A percentile compares a stretch with the other conserved stretches of the same genome.
Conservation (phyloP, 331 rosid genomes). For the Quercus phellos region DNA sequence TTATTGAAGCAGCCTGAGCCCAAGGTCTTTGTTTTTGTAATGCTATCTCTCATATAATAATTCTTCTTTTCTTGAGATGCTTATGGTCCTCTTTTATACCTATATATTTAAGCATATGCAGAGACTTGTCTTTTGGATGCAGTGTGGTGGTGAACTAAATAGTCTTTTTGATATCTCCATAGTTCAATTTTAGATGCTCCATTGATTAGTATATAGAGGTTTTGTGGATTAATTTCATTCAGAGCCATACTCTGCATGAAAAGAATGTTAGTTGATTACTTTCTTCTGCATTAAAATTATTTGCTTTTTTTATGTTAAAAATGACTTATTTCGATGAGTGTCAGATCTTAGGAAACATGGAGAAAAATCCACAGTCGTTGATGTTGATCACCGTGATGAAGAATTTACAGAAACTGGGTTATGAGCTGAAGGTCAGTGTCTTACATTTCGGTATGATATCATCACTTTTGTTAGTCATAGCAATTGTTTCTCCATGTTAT, state of each 20-base stretch:
- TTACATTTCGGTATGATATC: constrained; percentile 14
- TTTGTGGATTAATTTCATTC: constrained; percentile 13
- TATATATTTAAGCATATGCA: background rate
- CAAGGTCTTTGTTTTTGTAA: background rate
- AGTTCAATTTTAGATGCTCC: background rate
- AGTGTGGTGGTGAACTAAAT: background rate
- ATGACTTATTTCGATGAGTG: constrained; percentile 26
- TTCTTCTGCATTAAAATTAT: background rate
- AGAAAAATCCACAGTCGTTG: constrained; percentile 64
- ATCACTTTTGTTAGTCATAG: background rate
- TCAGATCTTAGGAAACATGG: constrained; percentile 76
- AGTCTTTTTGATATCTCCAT: background rate
- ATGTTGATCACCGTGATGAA: constrained; percentile 70
- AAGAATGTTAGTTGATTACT: constrained; percentile 5
- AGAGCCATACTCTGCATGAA: constrained; percentile 1
- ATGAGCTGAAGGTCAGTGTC: constrained; percentile 64
- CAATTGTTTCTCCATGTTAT: background rate
- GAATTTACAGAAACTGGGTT: constrained; percentile 78
- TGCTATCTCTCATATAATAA: background rate
- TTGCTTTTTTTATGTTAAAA: constrained; percentile 12
- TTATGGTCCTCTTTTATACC: background rate
- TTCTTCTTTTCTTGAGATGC: background rate
- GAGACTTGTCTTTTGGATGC: background rate
- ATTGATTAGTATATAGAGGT: background rate
- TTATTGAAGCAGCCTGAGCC: background rate